Percentiles rank a stretch among this genome's conserved stretches.
Conservation (phyloP, 176 grass and related monocot species). For the Zizania latifolia region DNA sequence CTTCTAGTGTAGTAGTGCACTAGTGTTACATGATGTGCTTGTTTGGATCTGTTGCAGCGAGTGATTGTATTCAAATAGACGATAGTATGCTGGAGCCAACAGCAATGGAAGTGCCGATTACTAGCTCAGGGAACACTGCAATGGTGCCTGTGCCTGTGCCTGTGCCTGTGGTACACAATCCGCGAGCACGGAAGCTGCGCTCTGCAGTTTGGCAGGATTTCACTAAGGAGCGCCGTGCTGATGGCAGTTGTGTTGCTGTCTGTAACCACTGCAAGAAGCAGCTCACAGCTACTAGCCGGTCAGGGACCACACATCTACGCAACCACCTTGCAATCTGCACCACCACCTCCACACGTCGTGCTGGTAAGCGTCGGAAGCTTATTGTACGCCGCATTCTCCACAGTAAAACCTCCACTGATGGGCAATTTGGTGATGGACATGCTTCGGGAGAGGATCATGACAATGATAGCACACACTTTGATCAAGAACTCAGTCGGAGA, state of each 20-base stretch:
- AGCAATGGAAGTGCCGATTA: slow-evolving; percentile 36
- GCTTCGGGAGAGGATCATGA: slow-evolving; percentile 35
- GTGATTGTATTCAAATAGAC: neutral
- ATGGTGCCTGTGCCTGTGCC: slow-evolving; percentile 16
- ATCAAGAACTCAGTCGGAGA: slow-evolving; percentile 76
- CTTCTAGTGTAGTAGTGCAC: neutral
- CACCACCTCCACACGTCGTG: slow-evolving; percentile 52
- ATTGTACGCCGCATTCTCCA: slow-evolving; percentile 68
- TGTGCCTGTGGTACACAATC: slow-evolving; percentile 45
- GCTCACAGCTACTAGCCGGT: slow-evolving; percentile 91
- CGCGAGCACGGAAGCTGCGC: slow-evolving; percentile 67
- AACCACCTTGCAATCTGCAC: slow-evolving; percentile 88
- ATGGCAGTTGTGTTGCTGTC: slow-evolving; percentile 78
- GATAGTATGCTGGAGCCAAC: slow-evolving; percentile 42
- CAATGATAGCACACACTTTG: slow-evolving; percentile 45
- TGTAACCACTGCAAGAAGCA: slow-evolving; percentile 99
- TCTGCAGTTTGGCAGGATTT: slow-evolving; percentile 97
- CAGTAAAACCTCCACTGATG: slow-evolving; percentile 36
- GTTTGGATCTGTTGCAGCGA: slow-evolving; percentile 34
- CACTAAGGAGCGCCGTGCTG: slow-evolving; percentile 75
- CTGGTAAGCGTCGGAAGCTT: slow-evolving; percentile 73
- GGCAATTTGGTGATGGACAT: slow-evolving; percentile 30
- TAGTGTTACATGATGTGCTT: slow-evolving; percentile 13
- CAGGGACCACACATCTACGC: slow-evolving; percentile 84
- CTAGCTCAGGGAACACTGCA: slow-evolving; percentile 22